Percentiles rank a stretch among this genome's conserved stretches.
phyloP scores from a whole-genome alignment of 768 basidiomycete species.

The Xanthoconium stramineum region DNA sequence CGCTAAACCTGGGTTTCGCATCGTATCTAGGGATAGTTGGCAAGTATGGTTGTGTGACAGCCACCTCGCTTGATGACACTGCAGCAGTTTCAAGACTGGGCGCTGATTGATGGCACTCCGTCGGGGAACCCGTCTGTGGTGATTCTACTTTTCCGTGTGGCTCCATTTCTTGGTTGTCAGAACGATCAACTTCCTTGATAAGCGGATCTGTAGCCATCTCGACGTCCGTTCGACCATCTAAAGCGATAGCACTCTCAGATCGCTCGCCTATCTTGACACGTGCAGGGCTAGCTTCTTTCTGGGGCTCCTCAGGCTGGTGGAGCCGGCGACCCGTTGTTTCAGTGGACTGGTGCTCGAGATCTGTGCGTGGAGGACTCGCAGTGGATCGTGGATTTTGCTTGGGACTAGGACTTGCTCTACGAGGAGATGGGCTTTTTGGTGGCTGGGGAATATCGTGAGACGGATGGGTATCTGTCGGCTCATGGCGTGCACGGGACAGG shows the following conservation, averaged over 20 bases:
- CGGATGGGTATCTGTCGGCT: slow-evolving; percentile 7
- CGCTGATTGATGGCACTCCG: slow-evolving; percentile 3
- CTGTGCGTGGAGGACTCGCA: slow-evolving; percentile 13
- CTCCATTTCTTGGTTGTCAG: slow-evolving; percentile 16
- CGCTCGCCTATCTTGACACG: slow-evolving; percentile 2
- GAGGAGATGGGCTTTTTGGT: slow-evolving; percentile 14
- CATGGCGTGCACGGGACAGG: slow-evolving; percentile 10
- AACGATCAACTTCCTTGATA: slow-evolving; percentile 14
- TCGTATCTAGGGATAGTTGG: slow-evolving; percentile 33
- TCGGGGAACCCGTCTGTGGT: slow-evolving; percentile 21
- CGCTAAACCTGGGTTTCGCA: slow-evolving; percentile 27
- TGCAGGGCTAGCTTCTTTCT: not conserved
- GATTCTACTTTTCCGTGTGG: slow-evolving; percentile 20
- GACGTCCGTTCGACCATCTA: slow-evolving; percentile 4
- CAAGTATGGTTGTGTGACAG: slow-evolving; percentile 28
- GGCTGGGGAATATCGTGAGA: slow-evolving; percentile 11
- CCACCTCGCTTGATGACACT: slow-evolving; percentile 13
- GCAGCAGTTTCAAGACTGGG: slow-evolving; percentile 13
- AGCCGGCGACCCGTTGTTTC: not conserved
- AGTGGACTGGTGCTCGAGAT: slow-evolving; percentile 1
- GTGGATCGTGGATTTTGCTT: not conserved
- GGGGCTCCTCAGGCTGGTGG: not conserved
- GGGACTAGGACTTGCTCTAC: slow-evolving; percentile 14
- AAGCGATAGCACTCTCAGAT: not conserved
- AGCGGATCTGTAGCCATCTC: slow-evolving; percentile 5